Evolutionary conservation across 306 rosid genomes (phyloP), one percentile per base, ranked within the genome.

Genomic region (Arachis hypogaea): DNA sequence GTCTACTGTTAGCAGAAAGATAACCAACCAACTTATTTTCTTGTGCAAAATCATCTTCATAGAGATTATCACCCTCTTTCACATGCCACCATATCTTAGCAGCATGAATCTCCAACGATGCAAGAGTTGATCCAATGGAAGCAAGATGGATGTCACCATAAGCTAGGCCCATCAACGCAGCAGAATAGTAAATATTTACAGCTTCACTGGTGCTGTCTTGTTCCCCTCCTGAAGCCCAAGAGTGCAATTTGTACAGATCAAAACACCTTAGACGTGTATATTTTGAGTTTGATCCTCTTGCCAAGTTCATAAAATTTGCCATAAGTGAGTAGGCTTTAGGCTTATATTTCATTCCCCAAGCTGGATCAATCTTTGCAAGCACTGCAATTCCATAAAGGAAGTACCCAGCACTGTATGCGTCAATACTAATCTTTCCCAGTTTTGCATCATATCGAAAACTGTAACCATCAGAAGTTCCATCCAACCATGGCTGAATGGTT

Each of bases 361-460:
- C 82, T 4, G 92, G 92, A 42, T 93, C 97, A 51, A 93, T 82
- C 83, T 93, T 91, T 0, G 87, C 94, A 57, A 93, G 94, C 80
- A 93, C 97, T 0, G 98, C 90, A 66, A 91, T 89, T 12, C 83
- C 97, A 60, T 93, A 91, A 11, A 91, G 76, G 75, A 88, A 93
- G 77, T 91, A 88, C 0, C 97, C 98, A 73, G 88, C 94, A 71
- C 89, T 84, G 50, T 88, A 93, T 6, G 89, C 16, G 51, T 96
- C 95, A 61, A 94, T 91, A 2, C 88, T 42, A 75, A 94, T 77
- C 4, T 96, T 97, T 38, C 97, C 92, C 98, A 97, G 89, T 81
- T 85, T 82, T 9, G 64, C 9, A 60, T 94, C 97, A 61, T 84
- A 77, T 7, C 85, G 86, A 76, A 94, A 94, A 3, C 98, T 97